Evolutionary conservation across 805 yeast species (phyloP), one percentile per base, ranked within the genome.

Genomic region (Lipomyces yamanashiensis): DNA sequence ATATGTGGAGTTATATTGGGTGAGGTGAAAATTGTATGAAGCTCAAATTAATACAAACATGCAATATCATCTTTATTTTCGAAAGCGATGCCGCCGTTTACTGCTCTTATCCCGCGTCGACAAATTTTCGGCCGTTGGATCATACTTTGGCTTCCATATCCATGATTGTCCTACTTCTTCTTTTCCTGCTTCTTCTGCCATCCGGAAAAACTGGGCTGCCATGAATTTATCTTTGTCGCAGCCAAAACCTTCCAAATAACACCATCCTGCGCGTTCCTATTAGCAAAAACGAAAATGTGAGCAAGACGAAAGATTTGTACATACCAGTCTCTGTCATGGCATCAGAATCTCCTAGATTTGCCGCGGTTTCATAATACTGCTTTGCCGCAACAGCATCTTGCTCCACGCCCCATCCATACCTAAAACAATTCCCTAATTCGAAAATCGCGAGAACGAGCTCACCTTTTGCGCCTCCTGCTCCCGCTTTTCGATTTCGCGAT

Each of bases 111-210:
- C 56, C 17, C 41, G 52, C 23, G 12, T 10, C 21, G 58, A 44
- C 34, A 45, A 6, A 23, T 58, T 55, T 39, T 61, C 65, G n/a
- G 59, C 44, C 50, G 57, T 48, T 13, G 60, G 57, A 56, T 73
- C 62, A 61, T 72, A 71, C 60, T 70, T 70, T 55, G 67, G 71
- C 58, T 71, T 65, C 67, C 76, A 75, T 17, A 76, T 75, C 78
- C 78, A 76, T 10, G 75, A 71, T 50, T 70, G 70, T 15, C 78
- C 78, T 9, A 74, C 76, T 52, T 73, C 76, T 17, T 15, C 48
- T 23, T 67, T 64, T 34, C 75, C 75, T 9, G 62, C 60, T 17
- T 69, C 60, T 57, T 72, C 72, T 4, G 77, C 75, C 63, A 62
- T 66, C 37, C 78, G 69, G 39, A 69, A 71, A 45, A 71, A 65